Conservation (phyloP, 495 filamentous ascomycete genomes). For the Astrothelium macrocarpum region DNA sequence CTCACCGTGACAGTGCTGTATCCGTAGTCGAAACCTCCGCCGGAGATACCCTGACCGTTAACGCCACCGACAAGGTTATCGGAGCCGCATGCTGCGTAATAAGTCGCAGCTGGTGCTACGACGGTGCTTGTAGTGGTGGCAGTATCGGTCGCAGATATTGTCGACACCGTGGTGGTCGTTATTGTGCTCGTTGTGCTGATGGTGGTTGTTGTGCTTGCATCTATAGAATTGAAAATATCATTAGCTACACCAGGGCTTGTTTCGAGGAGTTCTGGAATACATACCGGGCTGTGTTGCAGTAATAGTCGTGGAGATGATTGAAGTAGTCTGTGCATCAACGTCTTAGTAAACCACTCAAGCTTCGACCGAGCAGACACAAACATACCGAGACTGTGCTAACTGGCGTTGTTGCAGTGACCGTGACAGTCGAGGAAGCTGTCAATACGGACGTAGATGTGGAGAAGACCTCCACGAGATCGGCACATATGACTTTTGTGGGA, state of each 20-base stretch:
- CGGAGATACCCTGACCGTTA: background rate
- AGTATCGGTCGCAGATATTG: background rate
- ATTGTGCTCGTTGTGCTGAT: background rate
- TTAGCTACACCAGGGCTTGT: background rate
- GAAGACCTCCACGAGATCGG: background rate
- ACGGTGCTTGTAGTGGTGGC: background rate
- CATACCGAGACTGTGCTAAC: background rate
- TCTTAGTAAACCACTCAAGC: background rate
- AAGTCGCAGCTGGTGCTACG: background rate
- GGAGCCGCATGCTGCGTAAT: background rate
- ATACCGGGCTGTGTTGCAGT: background rate
- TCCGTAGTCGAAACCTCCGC: background rate
- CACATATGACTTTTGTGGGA: background rate
- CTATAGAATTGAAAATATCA: background rate
- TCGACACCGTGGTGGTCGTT: background rate
- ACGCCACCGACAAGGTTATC: background rate
- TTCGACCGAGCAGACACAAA: background rate
- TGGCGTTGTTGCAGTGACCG: background rate
- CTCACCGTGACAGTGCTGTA: background rate
- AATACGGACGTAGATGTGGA: background rate
- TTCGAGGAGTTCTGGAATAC: background rate
- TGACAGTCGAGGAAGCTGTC: constrained; percentile 1
- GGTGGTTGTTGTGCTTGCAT: constrained; percentile 2
- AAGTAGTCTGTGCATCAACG: background rate
- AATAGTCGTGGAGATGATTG: background rate